These are phyloP conservation scores for Blastobotrys aristatus DNA, from an alignment of 1,139 yeast genomes.

Conservation along the genomic window DNA sequence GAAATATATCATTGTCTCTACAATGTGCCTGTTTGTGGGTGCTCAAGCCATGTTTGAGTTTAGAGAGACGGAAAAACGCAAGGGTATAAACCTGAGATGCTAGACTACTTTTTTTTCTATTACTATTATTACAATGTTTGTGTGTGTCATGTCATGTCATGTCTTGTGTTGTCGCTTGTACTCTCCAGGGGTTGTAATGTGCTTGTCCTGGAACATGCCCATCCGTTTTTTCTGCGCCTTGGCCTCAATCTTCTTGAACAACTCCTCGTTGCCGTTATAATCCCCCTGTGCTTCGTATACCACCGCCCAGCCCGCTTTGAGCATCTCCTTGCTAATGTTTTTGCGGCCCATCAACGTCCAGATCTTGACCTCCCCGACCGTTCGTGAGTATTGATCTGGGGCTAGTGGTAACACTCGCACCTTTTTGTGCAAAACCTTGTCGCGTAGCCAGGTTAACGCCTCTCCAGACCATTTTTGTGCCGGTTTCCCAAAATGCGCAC, in stretches of 20 bases:
- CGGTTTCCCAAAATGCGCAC: slow-evolving; percentile 91
- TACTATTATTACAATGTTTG: background rate
- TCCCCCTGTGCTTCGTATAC: slow-evolving; percentile 80
- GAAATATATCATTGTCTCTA: slow-evolving; percentile 56
- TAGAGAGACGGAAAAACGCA: slow-evolving; percentile 77
- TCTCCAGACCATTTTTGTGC: slow-evolving; percentile 88
- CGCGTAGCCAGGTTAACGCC: slow-evolving; percentile 70
- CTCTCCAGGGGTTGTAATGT: slow-evolving; percentile 73
- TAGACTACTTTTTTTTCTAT: no score
- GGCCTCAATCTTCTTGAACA: slow-evolving; percentile 55
- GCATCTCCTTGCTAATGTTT: slow-evolving; percentile 86
- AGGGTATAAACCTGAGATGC: slow-evolving; percentile 79
- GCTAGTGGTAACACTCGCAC: slow-evolving; percentile 74
- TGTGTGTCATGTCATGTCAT: background rate
- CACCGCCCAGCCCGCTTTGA: slow-evolving; percentile 73
- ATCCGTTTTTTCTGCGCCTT: slow-evolving; percentile 50
- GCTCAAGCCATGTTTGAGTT: slow-evolving; percentile 93
- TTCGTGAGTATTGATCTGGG: slow-evolving; percentile 83
- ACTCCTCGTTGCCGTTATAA: slow-evolving; percentile 67
- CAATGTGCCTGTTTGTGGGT: slow-evolving; percentile 69
- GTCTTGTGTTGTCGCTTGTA: slow-evolving; percentile 45
- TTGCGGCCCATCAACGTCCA: slow-evolving; percentile 69
- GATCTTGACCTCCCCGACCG: slow-evolving; percentile 75
- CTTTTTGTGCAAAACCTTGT: slow-evolving; percentile 56
- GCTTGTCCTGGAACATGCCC: slow-evolving; percentile 66